A percentile compares a stretch with the other conserved stretches of the same genome.
These are phyloP conservation scores for Aspergillus sclerotioniger DNA, from an alignment of 495 filamentous ascomycete species.

Conservation along the genomic window DNA sequence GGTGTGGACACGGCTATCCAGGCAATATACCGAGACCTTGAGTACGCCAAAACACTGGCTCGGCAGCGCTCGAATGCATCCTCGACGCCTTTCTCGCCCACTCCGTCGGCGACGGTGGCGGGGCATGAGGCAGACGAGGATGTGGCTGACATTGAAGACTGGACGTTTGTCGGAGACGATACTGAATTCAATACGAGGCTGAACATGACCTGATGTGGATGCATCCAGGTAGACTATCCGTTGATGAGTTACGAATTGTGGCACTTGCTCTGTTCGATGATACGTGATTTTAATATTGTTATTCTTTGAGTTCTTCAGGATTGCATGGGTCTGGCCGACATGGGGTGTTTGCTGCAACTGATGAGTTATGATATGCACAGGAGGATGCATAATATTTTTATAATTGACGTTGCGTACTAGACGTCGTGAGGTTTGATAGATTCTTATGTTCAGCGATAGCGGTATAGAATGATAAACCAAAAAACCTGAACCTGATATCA, in stretches of 20 bases:
- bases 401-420: not conserved
- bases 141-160: slow-evolving; percentile 56
- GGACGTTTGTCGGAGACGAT: slow-evolving; percentile 75
- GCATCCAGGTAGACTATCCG: not conserved
- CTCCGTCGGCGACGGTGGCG: slow-evolving; percentile 32
- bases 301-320: slow-evolving; percentile 8
- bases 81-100: slow-evolving; percentile 42
- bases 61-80: slow-evolving; percentile 53
- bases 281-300: not conserved
- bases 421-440: no score
- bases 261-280: not conserved
- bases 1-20: slow-evolving; percentile 88
- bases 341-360: not conserved
- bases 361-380: slow-evolving; percentile 16
- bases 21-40: slow-evolving; percentile 89
- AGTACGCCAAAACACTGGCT: slow-evolving; percentile 89
- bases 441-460: no score
- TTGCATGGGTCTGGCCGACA: slow-evolving; percentile 6
- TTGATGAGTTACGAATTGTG: not conserved
- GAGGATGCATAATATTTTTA: slow-evolving; percentile 6
- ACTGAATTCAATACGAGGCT: slow-evolving; percentile 44
- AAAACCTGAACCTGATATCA: no score
- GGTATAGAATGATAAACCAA: no score
- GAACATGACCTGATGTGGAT: slow-evolving; percentile 30
- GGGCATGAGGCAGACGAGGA: slow-evolving; percentile 42